Evolutionary conservation across 1,284 basidiomycete species (phyloP).

Genomic region (Melampsora americana): DNA sequence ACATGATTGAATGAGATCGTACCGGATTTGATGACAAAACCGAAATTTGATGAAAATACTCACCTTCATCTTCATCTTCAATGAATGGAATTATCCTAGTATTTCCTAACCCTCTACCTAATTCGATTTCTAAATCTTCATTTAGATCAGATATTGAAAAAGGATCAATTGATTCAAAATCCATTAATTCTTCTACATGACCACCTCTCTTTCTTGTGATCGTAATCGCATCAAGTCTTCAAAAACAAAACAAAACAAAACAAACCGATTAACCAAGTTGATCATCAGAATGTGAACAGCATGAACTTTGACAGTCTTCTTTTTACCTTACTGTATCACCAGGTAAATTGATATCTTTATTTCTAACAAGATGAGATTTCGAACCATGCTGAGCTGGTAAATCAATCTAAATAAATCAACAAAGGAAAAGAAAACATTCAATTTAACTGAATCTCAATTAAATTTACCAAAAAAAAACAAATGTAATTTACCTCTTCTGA

Average conservation of each 20-base stretch:
- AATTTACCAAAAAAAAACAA: neutral
- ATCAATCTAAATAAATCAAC: neutral
- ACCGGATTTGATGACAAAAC: too few species aligned
- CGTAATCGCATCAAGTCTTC: slow-evolving; percentile 7
- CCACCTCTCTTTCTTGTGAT: slow-evolving; percentile 12
- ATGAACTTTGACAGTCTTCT: neutral
- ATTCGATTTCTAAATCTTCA: slow-evolving; percentile 4
- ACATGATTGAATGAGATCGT: too few species aligned
- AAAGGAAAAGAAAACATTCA: slow-evolving; percentile 1
- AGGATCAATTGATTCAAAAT: slow-evolving; percentile 39
- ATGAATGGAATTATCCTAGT: slow-evolving; percentile 1
- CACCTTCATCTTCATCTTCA: slow-evolving; percentile 1
- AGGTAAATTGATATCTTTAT: neutral
- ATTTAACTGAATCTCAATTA: neutral
- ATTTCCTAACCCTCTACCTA: slow-evolving; percentile 19
- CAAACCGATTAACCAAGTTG: neutral
- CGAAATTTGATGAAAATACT: neutral
- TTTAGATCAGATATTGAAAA: slow-evolving; percentile 28
- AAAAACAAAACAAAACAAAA: neutral
- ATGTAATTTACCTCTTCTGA: slow-evolving; percentile 11
- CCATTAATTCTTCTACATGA: slow-evolving; percentile 25
- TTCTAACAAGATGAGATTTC: neutral
- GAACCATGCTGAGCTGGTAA: slow-evolving; percentile 3
- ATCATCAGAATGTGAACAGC: too few species aligned
- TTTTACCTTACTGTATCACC: neutral